Evolutionary conservation across 805 yeast species (phyloP).

Genomic region (Metschnikowia santaceciliae): DNA sequence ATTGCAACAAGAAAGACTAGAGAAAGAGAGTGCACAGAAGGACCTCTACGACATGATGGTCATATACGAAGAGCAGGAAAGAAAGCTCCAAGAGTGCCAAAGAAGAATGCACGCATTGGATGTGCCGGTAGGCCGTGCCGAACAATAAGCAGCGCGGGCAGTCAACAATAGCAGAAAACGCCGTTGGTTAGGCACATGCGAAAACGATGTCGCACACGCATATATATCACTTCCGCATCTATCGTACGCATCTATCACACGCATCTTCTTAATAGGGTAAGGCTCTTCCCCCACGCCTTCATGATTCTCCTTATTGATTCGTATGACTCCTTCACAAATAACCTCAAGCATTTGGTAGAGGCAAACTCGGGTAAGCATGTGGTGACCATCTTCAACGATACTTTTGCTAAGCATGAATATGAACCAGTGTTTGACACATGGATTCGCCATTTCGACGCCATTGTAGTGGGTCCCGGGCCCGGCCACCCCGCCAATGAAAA

Average conservation of each 20-base stretch:
- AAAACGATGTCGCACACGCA: not conserved
- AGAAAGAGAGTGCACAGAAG: slow-evolving; percentile 1
- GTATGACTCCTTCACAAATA: slow-evolving; percentile 91
- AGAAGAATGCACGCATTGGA: slow-evolving; percentile 48
- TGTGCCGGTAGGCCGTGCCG: slow-evolving; percentile 65
- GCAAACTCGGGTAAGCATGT: slow-evolving; percentile 49
- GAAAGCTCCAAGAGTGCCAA: slow-evolving; percentile 57
- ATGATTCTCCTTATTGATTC: slow-evolving; percentile 80
- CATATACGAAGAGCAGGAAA: slow-evolving; percentile 73
- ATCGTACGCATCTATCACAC: no score
- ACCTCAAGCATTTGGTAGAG: slow-evolving; percentile 61
- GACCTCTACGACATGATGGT: slow-evolving; percentile 50
- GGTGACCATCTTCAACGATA: slow-evolving; percentile 60
- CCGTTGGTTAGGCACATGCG: not conserved
- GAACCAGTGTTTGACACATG: slow-evolving; percentile 35
- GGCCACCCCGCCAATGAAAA: slow-evolving; percentile 66
- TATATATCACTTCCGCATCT: not conserved
- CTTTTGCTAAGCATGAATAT: slow-evolving; percentile 33
- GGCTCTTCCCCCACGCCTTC: not conserved
- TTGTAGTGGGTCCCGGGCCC: slow-evolving; percentile 96
- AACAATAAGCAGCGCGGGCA: slow-evolving; percentile 27
- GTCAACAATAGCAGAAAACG: not conserved
- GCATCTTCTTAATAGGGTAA: not conserved
- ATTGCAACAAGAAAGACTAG: not conserved
- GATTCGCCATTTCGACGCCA: slow-evolving; percentile 59